phyloP scores from a whole-genome alignment of 106 monocot species.

The Chionographis japonica region DNA sequence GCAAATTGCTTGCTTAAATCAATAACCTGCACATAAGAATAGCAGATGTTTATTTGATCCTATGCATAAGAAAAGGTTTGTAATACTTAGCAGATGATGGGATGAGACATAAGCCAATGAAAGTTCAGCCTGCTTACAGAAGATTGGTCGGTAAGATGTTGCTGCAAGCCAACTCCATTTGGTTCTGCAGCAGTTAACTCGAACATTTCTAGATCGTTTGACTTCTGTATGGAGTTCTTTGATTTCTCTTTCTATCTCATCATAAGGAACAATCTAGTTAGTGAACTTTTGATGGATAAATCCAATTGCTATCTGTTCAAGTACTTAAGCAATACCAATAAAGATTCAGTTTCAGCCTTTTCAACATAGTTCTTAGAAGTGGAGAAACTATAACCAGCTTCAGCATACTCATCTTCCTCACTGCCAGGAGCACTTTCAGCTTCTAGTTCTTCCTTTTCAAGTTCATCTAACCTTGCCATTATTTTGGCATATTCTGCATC shows the following conservation, averaged over 20 bases:
- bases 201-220: constrained; percentile 2
- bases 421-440: constrained; percentile 28
- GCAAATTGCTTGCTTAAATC: constrained; percentile 4
- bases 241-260: constrained; percentile 7
- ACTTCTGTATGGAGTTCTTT: constrained; percentile 4
- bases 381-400: constrained; percentile 17
- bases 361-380: constrained; percentile 3
- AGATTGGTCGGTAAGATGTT: constrained; percentile 1
- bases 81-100: neutral
- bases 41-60: neutral
- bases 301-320: neutral
- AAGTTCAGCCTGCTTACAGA: constrained; percentile 4
- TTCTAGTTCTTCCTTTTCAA: constrained; percentile 76
- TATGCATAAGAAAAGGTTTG: neutral
- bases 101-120: neutral
- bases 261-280: neutral
- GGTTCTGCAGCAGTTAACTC: constrained; percentile 4
- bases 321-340: constrained; percentile 5
- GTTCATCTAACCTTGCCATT: constrained; percentile 69
- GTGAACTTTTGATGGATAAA: neutral
- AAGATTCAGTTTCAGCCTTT: constrained; percentile 1
- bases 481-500: constrained; percentile 65
- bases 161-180: neutral
- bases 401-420: constrained; percentile 38
- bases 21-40: constrained; percentile 7